These are phyloP conservation scores for Coemansia sp. DNA, from an alignment of 192 early-diverging fungal species.

Conservation along the genomic window DNA sequence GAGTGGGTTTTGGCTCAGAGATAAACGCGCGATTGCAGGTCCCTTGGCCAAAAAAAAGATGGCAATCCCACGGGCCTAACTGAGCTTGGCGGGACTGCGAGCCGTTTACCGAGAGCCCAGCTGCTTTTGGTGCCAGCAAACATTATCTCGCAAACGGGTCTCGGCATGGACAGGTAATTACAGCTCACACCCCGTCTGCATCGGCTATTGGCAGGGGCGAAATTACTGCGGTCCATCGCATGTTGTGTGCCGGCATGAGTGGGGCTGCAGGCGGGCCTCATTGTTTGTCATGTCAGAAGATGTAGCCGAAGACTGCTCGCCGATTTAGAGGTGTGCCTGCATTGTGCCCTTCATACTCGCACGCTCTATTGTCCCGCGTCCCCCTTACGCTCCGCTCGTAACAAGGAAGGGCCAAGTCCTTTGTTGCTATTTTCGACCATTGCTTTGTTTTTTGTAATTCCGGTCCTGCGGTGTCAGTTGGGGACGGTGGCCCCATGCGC, in stretches of 20 bases:
- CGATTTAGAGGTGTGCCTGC: not conserved
- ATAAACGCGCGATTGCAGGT: not conserved
- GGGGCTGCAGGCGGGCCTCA: not conserved
- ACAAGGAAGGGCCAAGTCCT: not conserved
- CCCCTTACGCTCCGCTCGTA: not conserved
- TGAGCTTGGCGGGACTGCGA: not conserved
- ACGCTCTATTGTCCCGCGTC: not conserved
- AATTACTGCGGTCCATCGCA: not conserved
- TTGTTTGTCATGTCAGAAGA: slow-evolving; percentile 8
- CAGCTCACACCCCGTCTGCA: not conserved
- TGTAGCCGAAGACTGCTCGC: not conserved
- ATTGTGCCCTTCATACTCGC: slow-evolving; percentile 7
- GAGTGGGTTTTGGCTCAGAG: not conserved
- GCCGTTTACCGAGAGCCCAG: not conserved
- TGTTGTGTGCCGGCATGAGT: not conserved
- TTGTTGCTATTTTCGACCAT: not conserved
- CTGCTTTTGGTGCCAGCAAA: not conserved
- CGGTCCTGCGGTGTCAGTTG: not conserved
- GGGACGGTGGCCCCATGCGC: not conserved
- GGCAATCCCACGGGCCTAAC: not conserved
- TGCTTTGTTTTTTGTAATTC: not conserved
- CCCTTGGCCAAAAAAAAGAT: not conserved
- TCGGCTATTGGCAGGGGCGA: not conserved
- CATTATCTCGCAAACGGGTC: not conserved
- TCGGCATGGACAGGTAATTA: not conserved